Conservation (phyloP, 495 filamentous ascomycete genomes). For the Penicillium nucicola region DNA sequence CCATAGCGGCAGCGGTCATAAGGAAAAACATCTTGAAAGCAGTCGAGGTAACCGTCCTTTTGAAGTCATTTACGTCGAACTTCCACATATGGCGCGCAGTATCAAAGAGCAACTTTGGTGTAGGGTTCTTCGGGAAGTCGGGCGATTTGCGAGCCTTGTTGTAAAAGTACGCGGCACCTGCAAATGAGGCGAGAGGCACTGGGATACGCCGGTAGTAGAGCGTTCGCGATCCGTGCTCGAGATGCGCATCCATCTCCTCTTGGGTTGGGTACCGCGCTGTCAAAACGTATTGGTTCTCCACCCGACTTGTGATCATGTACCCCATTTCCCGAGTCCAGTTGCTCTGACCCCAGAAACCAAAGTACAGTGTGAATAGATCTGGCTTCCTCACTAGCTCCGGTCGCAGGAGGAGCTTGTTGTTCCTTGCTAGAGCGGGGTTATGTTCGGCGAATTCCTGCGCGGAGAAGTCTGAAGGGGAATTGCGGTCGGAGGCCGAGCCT, state of each 20-base stretch:
- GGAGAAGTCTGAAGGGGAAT: constrained; percentile 5
- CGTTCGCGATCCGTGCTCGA: constrained; percentile 14
- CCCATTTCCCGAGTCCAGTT: constrained; percentile 16
- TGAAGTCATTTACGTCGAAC: not conserved
- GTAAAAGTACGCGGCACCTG: constrained; percentile 9
- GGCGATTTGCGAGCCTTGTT: constrained; percentile 3
- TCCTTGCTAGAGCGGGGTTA: constrained; percentile 11
- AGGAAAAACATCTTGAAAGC: constrained; percentile 25
- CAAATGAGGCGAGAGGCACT: constrained; percentile 12
- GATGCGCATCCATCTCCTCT: constrained; percentile 35
- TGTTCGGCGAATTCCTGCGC: not conserved
- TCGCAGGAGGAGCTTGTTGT: constrained; percentile 13
- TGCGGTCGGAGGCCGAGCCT: not conserved
- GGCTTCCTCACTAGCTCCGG: constrained; percentile 19
- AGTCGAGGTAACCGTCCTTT: not conserved
- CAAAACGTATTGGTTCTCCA: constrained; percentile 17
- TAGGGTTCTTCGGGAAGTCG: constrained; percentile 7
- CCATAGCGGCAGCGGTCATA: constrained; percentile 1
- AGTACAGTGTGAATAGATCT: constrained; percentile 25
- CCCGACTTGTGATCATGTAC: constrained; percentile 4
- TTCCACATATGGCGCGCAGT: not conserved
- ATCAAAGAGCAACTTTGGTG: not conserved
- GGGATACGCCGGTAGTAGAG: constrained; percentile 22
- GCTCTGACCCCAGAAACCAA: constrained; percentile 26
- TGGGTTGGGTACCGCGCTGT: constrained; percentile 30